A percentile compares a stretch with the other conserved stretches of the same genome.
These are phyloP conservation scores for Axilococcus clingmanii DNA, from an alignment of 139 green algal genomes.

Conservation along the genomic window DNA sequence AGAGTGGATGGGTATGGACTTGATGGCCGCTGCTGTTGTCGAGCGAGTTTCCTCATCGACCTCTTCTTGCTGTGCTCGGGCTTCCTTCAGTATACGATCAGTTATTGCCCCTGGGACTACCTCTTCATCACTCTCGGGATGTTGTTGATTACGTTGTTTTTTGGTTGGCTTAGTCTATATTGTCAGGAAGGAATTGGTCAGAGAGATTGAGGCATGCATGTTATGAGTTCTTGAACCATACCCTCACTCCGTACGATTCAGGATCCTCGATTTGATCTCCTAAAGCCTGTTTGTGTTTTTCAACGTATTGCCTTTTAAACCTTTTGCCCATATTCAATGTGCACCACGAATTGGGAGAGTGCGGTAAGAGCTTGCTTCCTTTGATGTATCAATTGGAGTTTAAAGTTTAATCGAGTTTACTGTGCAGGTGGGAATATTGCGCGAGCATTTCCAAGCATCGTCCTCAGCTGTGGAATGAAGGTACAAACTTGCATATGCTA, in stretches of 20 bases:
- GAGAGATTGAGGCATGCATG: not conserved
- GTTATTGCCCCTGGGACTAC: slow-evolving; percentile 44
- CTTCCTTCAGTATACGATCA: slow-evolving; percentile 65
- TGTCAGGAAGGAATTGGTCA: not conserved
- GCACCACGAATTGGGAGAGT: too few species aligned
- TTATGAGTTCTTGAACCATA: slow-evolving; percentile 16
- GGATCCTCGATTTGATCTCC: slow-evolving; percentile 57
- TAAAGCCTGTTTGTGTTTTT: slow-evolving; percentile 47
- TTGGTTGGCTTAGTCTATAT: slow-evolving; percentile 41
- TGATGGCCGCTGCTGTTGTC: slow-evolving; percentile 7
- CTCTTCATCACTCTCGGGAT: slow-evolving; percentile 18
- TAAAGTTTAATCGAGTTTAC: too few species aligned
- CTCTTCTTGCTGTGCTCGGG: slow-evolving; percentile 75
- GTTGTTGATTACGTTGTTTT: slow-evolving; percentile 27
- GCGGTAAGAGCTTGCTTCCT: too few species aligned
- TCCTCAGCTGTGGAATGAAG: too few species aligned
- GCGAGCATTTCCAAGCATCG: too few species aligned
- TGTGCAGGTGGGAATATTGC: too few species aligned
- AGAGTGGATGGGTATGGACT: too few species aligned
- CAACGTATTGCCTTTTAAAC: slow-evolving; percentile 15
- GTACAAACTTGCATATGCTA: too few species aligned
- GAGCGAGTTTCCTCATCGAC: slow-evolving; percentile 48
- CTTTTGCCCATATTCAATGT: too few species aligned
- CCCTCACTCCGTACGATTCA: slow-evolving; percentile 50
- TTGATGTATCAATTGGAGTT: too few species aligned